Conservation (phyloP, 768 basidiomycete species). For the Hygrocybe punicea region DNA sequence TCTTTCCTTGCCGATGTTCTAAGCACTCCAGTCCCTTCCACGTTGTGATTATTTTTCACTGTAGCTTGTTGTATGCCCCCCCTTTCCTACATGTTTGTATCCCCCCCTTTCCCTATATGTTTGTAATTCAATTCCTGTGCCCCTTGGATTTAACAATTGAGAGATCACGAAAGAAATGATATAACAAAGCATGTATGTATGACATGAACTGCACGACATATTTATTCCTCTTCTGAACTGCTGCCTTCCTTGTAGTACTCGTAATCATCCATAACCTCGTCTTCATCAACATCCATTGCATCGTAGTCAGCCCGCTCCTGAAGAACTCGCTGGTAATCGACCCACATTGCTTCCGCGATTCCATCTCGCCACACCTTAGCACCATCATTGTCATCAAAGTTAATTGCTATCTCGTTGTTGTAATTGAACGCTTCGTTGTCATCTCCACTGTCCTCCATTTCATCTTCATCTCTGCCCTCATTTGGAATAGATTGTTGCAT, state of each 20-base stretch:
- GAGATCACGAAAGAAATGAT: too few species aligned
- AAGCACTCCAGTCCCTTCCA: too few species aligned
- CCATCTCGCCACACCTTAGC: slow-evolving; percentile 12
- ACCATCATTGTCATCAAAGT: slow-evolving; percentile 7
- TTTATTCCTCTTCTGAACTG: not conserved
- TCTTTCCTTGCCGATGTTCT: too few species aligned
- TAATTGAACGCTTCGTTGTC: not conserved
- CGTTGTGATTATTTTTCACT: too few species aligned
- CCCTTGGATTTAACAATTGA: too few species aligned
- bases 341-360: slow-evolving; percentile 19
- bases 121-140: not conserved
- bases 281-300: too few species aligned
- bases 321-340: not conserved
- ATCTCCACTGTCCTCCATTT: not conserved
- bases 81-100: too few species aligned
- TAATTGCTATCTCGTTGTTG: not conserved
- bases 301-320: too few species aligned
- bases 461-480: slow-evolving; percentile 13
- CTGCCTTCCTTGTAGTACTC: too few species aligned
- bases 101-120: not conserved
- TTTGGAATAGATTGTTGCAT: too few species aligned
- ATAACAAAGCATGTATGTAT: not conserved
- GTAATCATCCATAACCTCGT: too few species aligned
- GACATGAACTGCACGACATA: not conserved
- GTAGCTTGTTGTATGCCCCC: too few species aligned